Percentiles rank a stretch among this genome's conserved stretches.
phyloP scores from a whole-genome alignment of 2,329 filamentous ascomycete genomes.

The Penicillium sp. region DNA sequence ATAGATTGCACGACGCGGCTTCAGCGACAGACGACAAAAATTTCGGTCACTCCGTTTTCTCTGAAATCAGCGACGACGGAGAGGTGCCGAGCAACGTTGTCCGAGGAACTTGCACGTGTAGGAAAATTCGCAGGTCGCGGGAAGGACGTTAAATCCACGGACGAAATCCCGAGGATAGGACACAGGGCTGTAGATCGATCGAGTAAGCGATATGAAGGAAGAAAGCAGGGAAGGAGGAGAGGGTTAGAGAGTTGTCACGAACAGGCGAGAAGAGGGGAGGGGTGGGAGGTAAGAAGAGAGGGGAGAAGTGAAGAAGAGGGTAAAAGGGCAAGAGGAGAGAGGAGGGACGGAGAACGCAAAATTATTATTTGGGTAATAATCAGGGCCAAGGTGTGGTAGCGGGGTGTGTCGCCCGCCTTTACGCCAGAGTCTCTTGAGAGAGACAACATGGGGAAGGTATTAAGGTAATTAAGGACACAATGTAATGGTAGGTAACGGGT shows the following conservation, averaged over 20 bases:
- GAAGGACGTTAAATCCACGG: slow-evolving; percentile 25
- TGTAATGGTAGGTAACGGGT: background rate
- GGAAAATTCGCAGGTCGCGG: slow-evolving; percentile 17
- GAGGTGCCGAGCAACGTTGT: slow-evolving; percentile 26
- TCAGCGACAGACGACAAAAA: slow-evolving; percentile 17
- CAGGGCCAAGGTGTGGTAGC: slow-evolving; percentile 31
- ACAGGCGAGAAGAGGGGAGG: slow-evolving; percentile 27
- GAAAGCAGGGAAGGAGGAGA: slow-evolving; percentile 21
- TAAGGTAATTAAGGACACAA: background rate
- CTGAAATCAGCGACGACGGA: slow-evolving; percentile 18
- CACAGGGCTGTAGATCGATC: background rate
- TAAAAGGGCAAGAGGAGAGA: slow-evolving; percentile 17
- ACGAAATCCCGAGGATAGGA: slow-evolving; percentile 15
- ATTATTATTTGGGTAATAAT: slow-evolving; percentile 34
- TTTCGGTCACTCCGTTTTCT: slow-evolving; percentile 14
- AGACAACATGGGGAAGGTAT: background rate
- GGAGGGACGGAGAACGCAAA: slow-evolving; percentile 28
- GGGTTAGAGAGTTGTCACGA: slow-evolving; percentile 17
- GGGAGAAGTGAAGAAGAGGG: slow-evolving; percentile 26
- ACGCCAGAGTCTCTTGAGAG: background rate
- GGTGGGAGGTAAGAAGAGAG: slow-evolving; percentile 29
- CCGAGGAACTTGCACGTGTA: slow-evolving; percentile 16
- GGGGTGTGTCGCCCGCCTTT: slow-evolving; percentile 16
- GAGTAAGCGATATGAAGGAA: background rate
- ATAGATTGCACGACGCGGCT: slow-evolving; percentile 34